A percentile compares a stretch with the other conserved stretches of the same genome.
These are phyloP conservation scores for Cryptococcus sp. DNA, from an alignment of 1,284 basidiomycete species.

Conservation along the genomic window DNA sequence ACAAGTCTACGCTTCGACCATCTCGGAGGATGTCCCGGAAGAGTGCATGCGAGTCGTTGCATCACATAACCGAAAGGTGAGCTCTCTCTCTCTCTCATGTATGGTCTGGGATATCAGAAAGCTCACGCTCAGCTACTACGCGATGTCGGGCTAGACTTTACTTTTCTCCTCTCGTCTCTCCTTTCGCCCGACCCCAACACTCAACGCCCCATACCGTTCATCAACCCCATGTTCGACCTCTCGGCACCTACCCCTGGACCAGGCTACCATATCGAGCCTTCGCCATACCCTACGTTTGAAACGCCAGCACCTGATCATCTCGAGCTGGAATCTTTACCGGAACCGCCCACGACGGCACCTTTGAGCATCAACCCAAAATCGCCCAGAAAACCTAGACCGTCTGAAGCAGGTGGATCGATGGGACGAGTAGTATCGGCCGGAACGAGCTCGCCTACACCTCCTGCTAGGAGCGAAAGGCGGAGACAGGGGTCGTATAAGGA, in stretches of 20 bases:
- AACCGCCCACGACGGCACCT: slow-evolving; percentile 12
- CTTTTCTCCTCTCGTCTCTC: slow-evolving; percentile 69
- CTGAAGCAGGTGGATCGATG: neutral
- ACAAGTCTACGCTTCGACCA: slow-evolving; percentile 82
- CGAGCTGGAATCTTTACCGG: neutral
- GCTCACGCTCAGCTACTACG: slow-evolving; percentile 61
- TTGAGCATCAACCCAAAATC: slow-evolving; percentile 13
- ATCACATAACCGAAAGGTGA: slow-evolving; percentile 71
- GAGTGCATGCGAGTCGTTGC: slow-evolving; percentile 71
- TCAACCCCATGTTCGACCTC: slow-evolving; percentile 15
- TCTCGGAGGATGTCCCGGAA: slow-evolving; percentile 61
- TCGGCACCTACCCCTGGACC: slow-evolving; percentile 13
- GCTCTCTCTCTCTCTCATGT: slow-evolving; percentile 19
- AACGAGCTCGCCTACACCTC: too few relatives aligned
- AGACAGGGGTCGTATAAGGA: too few relatives aligned
- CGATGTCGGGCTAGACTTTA: slow-evolving; percentile 89
- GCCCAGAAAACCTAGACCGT: slow-evolving; percentile 2
- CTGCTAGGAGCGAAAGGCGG: too few relatives aligned
- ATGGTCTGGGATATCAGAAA: neutral
- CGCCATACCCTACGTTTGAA: slow-evolving; percentile 9
- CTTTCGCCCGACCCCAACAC: slow-evolving; percentile 46
- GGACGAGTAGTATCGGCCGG: too few relatives aligned
- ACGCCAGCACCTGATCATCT: slow-evolving; percentile 2
- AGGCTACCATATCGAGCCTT: slow-evolving; percentile 14
- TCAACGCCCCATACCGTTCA: neutral